These are phyloP conservation scores for Graphilbum sp. DNA, from an alignment of 2,329 filamentous ascomycete species.

Conservation along the genomic window DNA sequence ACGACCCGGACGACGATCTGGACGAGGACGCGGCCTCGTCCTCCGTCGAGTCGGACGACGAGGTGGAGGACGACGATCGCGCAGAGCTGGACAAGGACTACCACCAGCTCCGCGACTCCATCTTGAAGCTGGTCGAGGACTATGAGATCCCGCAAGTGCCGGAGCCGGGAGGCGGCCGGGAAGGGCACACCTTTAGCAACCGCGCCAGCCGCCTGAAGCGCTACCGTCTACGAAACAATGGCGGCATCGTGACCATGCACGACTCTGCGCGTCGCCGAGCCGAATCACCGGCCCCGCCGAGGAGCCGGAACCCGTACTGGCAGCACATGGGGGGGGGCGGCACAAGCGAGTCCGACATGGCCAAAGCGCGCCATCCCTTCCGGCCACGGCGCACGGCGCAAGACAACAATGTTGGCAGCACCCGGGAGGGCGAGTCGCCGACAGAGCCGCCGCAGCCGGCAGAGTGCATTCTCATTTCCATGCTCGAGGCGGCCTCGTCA, in stretches of 20 bases:
- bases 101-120: constrained; percentile 63
- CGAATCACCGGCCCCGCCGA: not conserved
- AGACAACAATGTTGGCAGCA: too few relatives aligned
- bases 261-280: too few relatives aligned
- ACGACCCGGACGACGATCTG: constrained; percentile 48
- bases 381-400: not conserved
- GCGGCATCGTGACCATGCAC: not conserved
- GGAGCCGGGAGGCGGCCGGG: constrained; percentile 39
- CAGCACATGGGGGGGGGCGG: not conserved
- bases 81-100: constrained; percentile 63
- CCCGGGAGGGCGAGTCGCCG: too few relatives aligned
- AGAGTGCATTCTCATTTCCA: constrained; percentile 34
- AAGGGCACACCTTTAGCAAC: constrained; percentile 50
- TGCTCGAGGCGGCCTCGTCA: constrained; percentile 61
- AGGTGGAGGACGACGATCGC: constrained; percentile 44
- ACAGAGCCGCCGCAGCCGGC: too few relatives aligned
- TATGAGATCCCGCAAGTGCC: constrained; percentile 60
- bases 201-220: constrained; percentile 45
- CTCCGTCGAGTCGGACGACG: constrained; percentile 44
- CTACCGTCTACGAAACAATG: constrained; percentile 43
- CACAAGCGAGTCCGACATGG: not conserved
- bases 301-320: constrained; percentile 35
- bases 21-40: constrained; percentile 47
- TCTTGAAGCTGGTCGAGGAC: constrained; percentile 66
- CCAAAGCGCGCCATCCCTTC: not conserved